Base-by-base conservation (phyloP, 192 early-diverging fungal genomes). In the Phycomyces blakesleeanus region DNA sequence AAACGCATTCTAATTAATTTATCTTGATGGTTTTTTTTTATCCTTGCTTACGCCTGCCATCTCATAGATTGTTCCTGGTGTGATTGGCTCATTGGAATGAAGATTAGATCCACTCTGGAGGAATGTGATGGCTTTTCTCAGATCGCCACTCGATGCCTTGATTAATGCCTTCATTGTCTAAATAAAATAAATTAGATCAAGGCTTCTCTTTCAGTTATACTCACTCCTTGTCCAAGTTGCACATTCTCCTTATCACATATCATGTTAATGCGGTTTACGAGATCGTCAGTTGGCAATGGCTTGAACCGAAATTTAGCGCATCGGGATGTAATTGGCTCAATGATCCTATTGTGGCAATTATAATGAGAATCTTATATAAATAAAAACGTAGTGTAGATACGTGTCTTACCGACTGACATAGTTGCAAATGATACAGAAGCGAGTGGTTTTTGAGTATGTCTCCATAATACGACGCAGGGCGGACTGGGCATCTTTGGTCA, bases 221-320 rank as follows among this genome's bases (percentile, higher is more conserved):
- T 61, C 60, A 87, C 90, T 59, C 83, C 82, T 0, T 63, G 55
- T 1, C 69, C 72, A 57, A 78, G 76, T 39, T 80, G 76, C 5
- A 96, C 86, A 15, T 66, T 55, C 76, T 98, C 96, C 18, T 75
- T 52, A 1, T 67, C 56, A 41, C 81, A 81, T 51, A 98, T 92
- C 63, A 85, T 69, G 8, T 75, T 26, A 18, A 98, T 69, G 14
- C 90, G 80, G 0, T 78, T 68, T 37, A 77, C 73, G 12, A 89
- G 80, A 64, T 87, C 77, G 9, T 75, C 76, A 37, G 68, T 67
- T 9, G 88, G 85, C 42, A 98, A 67, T 21, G 92, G 88, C 67
- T 86, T 89, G 79, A 98, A 98, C 15, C 96, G 80, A 72, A 98
- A 98, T 73, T 96, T 96, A 8, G 96, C 87, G 74, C 96, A 98